Evolutionary conservation across 345 rosid genomes (phyloP), one percentile per base, ranked within the genome.

Genomic region (Excoecaria cochinchinensis): DNA sequence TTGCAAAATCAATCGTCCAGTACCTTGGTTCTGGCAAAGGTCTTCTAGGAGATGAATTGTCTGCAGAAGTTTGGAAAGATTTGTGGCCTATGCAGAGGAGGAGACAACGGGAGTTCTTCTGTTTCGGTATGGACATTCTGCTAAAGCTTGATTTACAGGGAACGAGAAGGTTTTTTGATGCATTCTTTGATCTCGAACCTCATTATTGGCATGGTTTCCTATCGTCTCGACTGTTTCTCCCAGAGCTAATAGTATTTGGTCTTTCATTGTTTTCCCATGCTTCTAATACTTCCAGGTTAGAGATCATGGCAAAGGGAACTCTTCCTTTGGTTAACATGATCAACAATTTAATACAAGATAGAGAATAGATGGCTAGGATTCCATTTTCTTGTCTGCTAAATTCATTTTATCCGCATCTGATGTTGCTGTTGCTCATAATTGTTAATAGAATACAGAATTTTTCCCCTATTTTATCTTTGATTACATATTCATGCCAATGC

Each of bases 101-200:
- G 75, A 88, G 99, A 80, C 99, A 95, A 63, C 85, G 99, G 81
- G 99, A 95, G 71, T 95, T 95, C 89, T 95, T 95, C 88, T 95
- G 99, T 84, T 95, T 95, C 4, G 98, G 99, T n/a, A 95, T 95
- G 99, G 99, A 93, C 83, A 82, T 91, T 73, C 79, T 95, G 77
- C 92, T 95, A 53, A 95, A 93, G 82, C 97, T 93, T 1, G 96
- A 95, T 75, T 82, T 95, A 77, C 82, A 76, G 4, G 97, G 85
- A 48, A 95, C 99, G 4, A 91, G 94, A 75, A 87, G 98, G 82
- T 95, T 95, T 86, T 95, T 95, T 61, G 84, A 95, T 70, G 98
- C 97, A 0, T 95, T 95, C 75, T 93, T 95, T 71, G 86, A 93
- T 77, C 77, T 95, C 76, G 82, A 93, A 75, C 97, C 98, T 62